Base-by-base conservation (phyloP, 1,284 basidiomycete species). In the Blastosporella zonata region DNA sequence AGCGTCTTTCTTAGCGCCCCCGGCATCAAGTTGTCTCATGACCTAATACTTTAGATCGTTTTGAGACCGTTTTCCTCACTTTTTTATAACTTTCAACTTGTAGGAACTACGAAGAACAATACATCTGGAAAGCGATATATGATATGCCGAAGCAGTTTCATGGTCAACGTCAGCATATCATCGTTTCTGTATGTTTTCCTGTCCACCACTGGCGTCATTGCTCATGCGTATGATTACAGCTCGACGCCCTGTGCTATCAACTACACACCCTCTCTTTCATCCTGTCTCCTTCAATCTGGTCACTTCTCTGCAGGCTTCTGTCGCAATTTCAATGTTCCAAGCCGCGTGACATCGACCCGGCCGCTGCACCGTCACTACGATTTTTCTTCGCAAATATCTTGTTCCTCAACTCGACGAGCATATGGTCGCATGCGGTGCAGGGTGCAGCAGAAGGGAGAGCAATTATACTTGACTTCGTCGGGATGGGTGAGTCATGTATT, bases 161-260 rank as follows among this genome's bases (percentile, higher is more conserved):
- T 81, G 81, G 76, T 58, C 86, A 88, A 67, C 76, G 87, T 59
- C 79, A 83, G 67, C 87, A 90, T 66, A 76, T 89, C 67, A 75
- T 90, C 59, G 70, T 77, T 61, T 83, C 86, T 33, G 87, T 86
- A 62, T 60, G 84, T 75, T 43, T 41, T 44, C 15, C 38, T 35
- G 15, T 46, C 43, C 34, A 29, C 21, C 7, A 28, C 39, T 27
- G 40, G 45, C 17, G 37, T 48, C 27, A 27, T 47, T 41, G 25
- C 51, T 43, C 53, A 27, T 53, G 42, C 44, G 36, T 29, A 39
- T 33, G 13, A 20, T 33, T 52, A 34, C 61, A 90, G 87, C 74
- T 89, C 61, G 83, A 88, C 64, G 66, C 73, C 52, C 67, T 88
- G 41, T 70, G 86, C 54, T 85, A 84, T 67, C 84, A 89, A 60